These are phyloP conservation scores for Pilasporangium apinafurcum DNA, from an alignment of 352 stramenopile species.

Conservation along the genomic window DNA sequence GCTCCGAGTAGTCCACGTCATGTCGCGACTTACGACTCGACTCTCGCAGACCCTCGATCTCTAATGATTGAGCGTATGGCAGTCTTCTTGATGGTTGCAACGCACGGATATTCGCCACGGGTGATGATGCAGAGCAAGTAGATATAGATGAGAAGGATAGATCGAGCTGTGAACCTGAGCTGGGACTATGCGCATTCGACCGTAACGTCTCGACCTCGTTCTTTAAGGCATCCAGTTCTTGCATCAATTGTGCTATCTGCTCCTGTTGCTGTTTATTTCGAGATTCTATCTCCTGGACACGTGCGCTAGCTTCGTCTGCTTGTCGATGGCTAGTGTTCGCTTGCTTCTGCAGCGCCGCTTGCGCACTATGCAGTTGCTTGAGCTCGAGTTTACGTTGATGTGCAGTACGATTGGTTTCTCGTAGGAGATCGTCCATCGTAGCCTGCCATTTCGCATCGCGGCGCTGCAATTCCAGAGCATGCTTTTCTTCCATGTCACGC, in stretches of 20 bases:
- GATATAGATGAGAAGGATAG: slow-evolving; percentile 1
- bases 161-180: neutral
- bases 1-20: slow-evolving; percentile 34
- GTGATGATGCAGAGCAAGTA: neutral
- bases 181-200: neutral
- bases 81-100: slow-evolving; percentile 49
- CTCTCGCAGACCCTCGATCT: slow-evolving; percentile 77
- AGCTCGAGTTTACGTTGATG: slow-evolving; percentile 48
- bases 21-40: slow-evolving; percentile 40
- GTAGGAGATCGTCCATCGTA: slow-evolving; percentile 45
- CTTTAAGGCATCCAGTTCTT: slow-evolving; percentile 4
- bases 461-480: slow-evolving; percentile 25
- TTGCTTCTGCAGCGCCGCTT: slow-evolving; percentile 9
- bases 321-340: slow-evolving; percentile 6
- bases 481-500: slow-evolving; percentile 40
- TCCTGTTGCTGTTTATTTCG: slow-evolving; percentile 1
- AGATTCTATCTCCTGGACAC: slow-evolving; percentile 6
- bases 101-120: slow-evolving; percentile 6
- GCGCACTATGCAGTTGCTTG: slow-evolving; percentile 19
- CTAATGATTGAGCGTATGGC: slow-evolving; percentile 72
- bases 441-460: slow-evolving; percentile 24
- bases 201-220: neutral
- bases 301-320: slow-evolving; percentile 6
- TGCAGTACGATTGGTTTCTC: slow-evolving; percentile 36
- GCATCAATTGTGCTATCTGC: slow-evolving; percentile 5